Percentiles rank a stretch among this genome's conserved stretches.
Conservation (phyloP, 805 yeast species). For the Ogataea naganishii region DNA sequence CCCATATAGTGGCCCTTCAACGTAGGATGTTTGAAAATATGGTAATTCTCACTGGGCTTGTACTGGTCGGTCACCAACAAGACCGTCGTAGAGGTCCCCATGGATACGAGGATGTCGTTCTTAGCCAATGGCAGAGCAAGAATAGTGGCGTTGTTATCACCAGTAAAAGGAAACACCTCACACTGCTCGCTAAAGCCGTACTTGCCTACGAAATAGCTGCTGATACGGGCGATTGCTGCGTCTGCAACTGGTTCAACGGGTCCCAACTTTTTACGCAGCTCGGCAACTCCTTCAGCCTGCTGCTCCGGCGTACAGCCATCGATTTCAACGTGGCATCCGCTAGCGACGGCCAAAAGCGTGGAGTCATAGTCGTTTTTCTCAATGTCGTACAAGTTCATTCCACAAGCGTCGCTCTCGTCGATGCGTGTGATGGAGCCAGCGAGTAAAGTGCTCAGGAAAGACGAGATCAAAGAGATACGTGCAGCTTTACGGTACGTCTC, state of each 20-base stretch:
- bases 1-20: conserved; percentile 76
- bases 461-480: conserved; percentile 67
- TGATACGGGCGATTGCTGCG: conserved; percentile 40
- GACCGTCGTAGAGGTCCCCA: conserved; percentile 92
- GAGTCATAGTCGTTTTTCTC: conserved; percentile 45
- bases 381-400: conserved; percentile 83
- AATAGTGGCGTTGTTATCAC: conserved; percentile 86
- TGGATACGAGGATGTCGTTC: conserved; percentile 69
- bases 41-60: conserved; percentile 74
- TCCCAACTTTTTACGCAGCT: conserved; percentile 46
- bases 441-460: conserved; percentile 66
- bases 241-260: conserved; percentile 40
- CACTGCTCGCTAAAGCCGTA: conserved; percentile 59
- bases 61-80: conserved; percentile 71
- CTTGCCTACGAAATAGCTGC: conserved; percentile 50
- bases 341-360: conserved; percentile 44
- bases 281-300: conserved; percentile 24
- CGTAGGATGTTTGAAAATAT: conserved; percentile 81
- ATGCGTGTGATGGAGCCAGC: conserved; percentile 54
- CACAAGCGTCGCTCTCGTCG: conserved; percentile 87
- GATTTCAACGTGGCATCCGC: conserved; percentile 36
- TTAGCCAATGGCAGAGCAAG: conserved; percentile 69
- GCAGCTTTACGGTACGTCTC: conserved; percentile 45
- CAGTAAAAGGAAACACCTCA: conserved; percentile 68
- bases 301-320: conserved; percentile 26